A percentile compares a stretch with the other conserved stretches of the same genome.
Evolutionary conservation across 2,329 filamentous ascomycete genomes (phyloP).

Genomic region (Aspergillus ochraceoroseus): DNA sequence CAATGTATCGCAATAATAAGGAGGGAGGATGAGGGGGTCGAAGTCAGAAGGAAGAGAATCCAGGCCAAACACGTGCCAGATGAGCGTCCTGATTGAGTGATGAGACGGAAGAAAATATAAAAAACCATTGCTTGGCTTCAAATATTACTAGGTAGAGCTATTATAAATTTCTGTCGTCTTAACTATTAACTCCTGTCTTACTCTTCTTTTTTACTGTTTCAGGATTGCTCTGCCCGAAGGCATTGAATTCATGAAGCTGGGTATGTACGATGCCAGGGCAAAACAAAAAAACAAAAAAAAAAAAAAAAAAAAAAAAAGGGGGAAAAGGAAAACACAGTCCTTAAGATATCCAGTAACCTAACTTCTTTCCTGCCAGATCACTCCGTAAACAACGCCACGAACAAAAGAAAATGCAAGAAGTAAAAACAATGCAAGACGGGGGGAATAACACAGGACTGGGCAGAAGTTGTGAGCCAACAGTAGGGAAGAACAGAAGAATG

Average conservation of each 20-base stretch:
- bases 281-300: neutral
- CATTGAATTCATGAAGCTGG: slow-evolving; percentile 14
- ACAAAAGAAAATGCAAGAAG: slow-evolving; percentile 24
- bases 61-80: slow-evolving; percentile 7
- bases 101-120: neutral
- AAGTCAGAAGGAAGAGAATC: slow-evolving; percentile 1
- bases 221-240: neutral
- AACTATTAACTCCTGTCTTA: no score
- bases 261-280: slow-evolving; percentile 26
- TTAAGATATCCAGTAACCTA: slow-evolving; percentile 31
- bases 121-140: neutral
- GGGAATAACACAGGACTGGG: slow-evolving; percentile 13
- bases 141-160: slow-evolving; percentile 2
- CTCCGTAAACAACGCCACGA: slow-evolving; percentile 31
- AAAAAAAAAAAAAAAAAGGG: slow-evolving; percentile 12
- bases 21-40: neutral
- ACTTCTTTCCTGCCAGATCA: slow-evolving; percentile 30
- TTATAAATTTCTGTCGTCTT: no score
- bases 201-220: no score
- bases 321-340: slow-evolving; percentile 28
- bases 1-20: no score
- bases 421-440: slow-evolving; percentile 15
- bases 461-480: slow-evolving; percentile 1
- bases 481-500: neutral
- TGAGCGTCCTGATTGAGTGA: no score